Base-by-base conservation (phyloP, 176 grass and related monocot species). In the Cenchrus purpureus region DNA sequence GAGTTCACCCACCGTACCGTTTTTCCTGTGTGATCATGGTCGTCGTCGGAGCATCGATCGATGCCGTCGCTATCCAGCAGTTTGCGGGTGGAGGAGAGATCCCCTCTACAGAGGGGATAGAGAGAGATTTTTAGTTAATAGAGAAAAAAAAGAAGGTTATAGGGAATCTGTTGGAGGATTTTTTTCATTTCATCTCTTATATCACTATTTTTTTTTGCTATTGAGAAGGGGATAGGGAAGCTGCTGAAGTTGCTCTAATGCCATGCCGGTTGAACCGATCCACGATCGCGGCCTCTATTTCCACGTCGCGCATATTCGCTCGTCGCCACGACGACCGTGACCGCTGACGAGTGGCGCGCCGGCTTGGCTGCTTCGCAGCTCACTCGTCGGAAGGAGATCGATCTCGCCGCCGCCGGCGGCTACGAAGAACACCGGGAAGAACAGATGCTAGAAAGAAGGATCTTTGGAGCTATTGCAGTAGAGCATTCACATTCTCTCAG, bases 221-320 rank as follows among this genome's bases (percentile, higher is more conserved):
- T 25, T 25, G 25, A 0, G 0, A 25, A 25, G 25, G 0, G 0
- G 25, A 25, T 25, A 25, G 25, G 25, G 25, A 25, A 25, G 25
- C 25, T 25, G 25, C 25, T 25, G 25, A 25, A 25, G 25, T 25
- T 25, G 25, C 25, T 25, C 25, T 25, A 25, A 25, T 25, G n/a
- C n/a, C n/a, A n/a, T 79, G 66, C 55, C 11, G 3, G 80, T 83
- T 83, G 88, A 86, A 90, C 83, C 28, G 88, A 86, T 90, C 83
- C 79, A 73, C 49, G 49, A 31, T 78, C 12, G 56, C 50, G 19
- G 34, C 58, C 56, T 31, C 6, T 40, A 17, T 14, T 34, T 65
- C 55, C 25, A 25, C 66, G 4, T 79, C 49, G 49, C 71, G 45
- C 64, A 75, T 22, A 11, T 70, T 70, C 83, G 81, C 63, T 3